Evolutionary conservation across 208 protist species (phyloP), one percentile per base, ranked within the genome.

Genomic region (Leishmania braziliensis): DNA sequence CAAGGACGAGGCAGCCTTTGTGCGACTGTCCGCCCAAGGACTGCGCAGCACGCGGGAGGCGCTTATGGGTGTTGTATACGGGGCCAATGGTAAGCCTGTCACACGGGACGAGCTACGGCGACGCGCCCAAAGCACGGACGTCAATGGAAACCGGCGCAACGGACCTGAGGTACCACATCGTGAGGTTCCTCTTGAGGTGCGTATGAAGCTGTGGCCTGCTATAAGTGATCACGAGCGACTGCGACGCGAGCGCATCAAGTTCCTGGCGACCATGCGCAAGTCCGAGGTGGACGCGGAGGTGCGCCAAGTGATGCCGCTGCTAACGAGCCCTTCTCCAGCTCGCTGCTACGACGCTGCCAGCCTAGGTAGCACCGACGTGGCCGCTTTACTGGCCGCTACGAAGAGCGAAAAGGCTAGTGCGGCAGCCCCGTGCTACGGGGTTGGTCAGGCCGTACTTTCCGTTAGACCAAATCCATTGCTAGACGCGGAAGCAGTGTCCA

Each of bases 191-290:
- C 76, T 97, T 60, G 92, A 96, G 84, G 94, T 95, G 60, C 85
- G 89, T 43, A 84, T 97, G 80, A 86, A 85, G 83, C 80, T 97
- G 69, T 97, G 94, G 94, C 94, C 92, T 5, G 90, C 92, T 20
- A 75, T 97, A 51, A 89, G 91, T 70, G 94, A 97, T 73, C 92
- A 97, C 77, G 91, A 97, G 83, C 89, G 92, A 77, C 78, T 94
- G 50, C 92, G 94, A 43, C 79, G 84, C 72, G 89, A 95, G 83
- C 90, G 94, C 72, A 87, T 97, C 73, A 91, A 91, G 76, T 86
- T 91, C 36, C 82, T 80, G 29, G 94, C 94, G 1, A 84, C 74
- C 2, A 68, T 89, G 62, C 77, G 77, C 50, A 88, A 92, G 70
- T 75, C 85, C 33, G 86, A 92, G 48, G 74, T 93, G 68, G 84